A percentile compares a stretch with the other conserved stretches of the same genome.
phyloP scores from a whole-genome alignment of 495 filamentous ascomycete species.

The Aspergillus indologenus region DNA sequence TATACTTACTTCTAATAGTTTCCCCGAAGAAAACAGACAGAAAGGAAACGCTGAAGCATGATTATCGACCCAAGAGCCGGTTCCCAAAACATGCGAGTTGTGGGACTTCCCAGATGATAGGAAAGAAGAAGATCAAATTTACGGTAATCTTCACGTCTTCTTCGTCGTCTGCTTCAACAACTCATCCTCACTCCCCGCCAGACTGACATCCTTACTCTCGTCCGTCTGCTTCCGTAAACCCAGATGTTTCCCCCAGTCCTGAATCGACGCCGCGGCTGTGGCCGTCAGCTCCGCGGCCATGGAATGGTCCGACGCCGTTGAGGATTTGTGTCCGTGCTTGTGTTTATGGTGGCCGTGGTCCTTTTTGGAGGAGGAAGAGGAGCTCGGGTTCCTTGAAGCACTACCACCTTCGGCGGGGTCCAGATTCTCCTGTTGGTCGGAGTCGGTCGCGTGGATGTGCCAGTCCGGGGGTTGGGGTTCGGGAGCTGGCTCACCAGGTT shows the following conservation, averaged over 20 bases:
- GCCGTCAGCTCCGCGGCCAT: conserved; percentile 6
- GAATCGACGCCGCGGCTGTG: conserved; percentile 10
- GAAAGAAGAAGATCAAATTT: too few species aligned
- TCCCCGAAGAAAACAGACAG: too few species aligned
- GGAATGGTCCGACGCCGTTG: conserved; percentile 8
- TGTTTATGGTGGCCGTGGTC: background rate
- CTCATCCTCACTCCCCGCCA: conserved; percentile 59
- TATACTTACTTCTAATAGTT: too few species aligned
- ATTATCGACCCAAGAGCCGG: too few species aligned
- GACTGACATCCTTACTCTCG: conserved; percentile 60
- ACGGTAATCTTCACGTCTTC: conserved; percentile 8
- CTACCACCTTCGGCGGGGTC: background rate
- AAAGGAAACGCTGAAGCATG: too few species aligned
- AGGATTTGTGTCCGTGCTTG: background rate
- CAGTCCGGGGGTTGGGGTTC: conserved; percentile 70
- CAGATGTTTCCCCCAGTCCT: conserved; percentile 52
- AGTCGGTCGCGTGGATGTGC: conserved; percentile 43
- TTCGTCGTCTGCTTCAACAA: conserved; percentile 14
- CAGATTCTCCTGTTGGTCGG: conserved; percentile 18
- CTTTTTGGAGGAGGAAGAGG: background rate
- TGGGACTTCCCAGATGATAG: too few species aligned
- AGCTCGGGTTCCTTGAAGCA: too few species aligned
- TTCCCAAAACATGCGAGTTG: too few species aligned
- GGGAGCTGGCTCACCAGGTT: conserved; percentile 59
- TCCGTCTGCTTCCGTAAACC: conserved; percentile 62